Conservation (phyloP, 192 early-diverging fungal species). For the Kickxella alabastrina region DNA sequence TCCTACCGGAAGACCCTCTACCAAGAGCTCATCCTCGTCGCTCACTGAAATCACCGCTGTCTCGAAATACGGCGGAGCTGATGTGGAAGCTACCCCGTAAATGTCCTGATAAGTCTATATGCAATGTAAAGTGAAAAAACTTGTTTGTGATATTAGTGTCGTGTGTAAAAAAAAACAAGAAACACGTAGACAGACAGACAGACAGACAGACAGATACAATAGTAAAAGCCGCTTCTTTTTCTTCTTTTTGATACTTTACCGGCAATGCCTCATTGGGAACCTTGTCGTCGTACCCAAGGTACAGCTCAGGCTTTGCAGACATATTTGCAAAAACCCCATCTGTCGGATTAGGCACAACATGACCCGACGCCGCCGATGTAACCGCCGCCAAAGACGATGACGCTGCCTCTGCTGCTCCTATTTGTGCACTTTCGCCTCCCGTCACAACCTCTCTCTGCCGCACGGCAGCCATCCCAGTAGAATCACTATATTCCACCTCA, state of each 20-base stretch:
- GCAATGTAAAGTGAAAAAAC: no score
- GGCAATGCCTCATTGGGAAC: conserved; percentile 41
- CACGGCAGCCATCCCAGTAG: neutral
- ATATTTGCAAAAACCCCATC: conserved; percentile 56
- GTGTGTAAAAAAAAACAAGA: neutral
- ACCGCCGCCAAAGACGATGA: neutral
- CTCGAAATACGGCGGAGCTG: conserved; percentile 71
- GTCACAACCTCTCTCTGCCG: neutral
- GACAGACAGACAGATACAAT: no score
- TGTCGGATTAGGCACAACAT: conserved; percentile 21
- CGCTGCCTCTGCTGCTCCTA: neutral
- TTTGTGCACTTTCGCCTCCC: neutral
- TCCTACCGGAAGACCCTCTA: conserved; percentile 91
- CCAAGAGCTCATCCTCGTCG: conserved; percentile 79
- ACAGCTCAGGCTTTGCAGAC: conserved; percentile 50
- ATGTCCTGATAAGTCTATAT: conserved; percentile 68
- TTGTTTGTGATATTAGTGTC: no score
- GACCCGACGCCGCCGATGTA: neutral
- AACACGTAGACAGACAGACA: neutral
- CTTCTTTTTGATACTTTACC: no score
- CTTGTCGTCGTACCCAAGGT: conserved; percentile 49
- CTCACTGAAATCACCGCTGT: conserved; percentile 70
- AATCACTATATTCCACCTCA: conserved; percentile 2
- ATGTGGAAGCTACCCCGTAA: conserved; percentile 57
- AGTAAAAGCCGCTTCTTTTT: no score